Evolutionary conservation across 2,329 filamentous ascomycete genomes (phyloP), one percentile per base, ranked within the genome.

Genomic region (Ceratocystis papillata): DNA sequence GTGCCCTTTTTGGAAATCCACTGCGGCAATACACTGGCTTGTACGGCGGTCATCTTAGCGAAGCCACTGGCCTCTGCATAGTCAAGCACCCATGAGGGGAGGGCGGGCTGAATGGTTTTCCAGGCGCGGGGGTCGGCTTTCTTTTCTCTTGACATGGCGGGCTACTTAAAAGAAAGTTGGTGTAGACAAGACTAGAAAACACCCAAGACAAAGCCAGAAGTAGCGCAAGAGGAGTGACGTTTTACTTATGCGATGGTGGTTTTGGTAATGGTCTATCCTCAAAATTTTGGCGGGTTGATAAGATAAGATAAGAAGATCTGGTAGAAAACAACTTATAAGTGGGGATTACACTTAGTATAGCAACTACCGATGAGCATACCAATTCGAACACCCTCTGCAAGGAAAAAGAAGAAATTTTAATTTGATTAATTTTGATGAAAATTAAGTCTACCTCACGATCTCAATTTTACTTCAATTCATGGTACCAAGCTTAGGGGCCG

Each of bases 21-120:
- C 63, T 96, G 83, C 12, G 91, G 90, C 70, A 96, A 88, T 3
- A 90, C 88, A 67, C 90, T 93, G 57, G 92, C 90, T 77, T 97
- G 93, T n/a, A 96, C 92, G 0, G 93, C 93, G 2, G 92, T 96
- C 81, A 94, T 92, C 74, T 88, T 87, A 69, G 81, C 79, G 75
- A 96, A 96, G 68, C 90, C 90, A 87, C 94, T 93, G 69, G 86
- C 84, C 62, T 85, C 81, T 62, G 95, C 86, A 67, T 90, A 91
- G 70, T 95, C 89, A 65, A 94, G 79, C 66, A 94, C 85, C 90
- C 92, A 97, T 83, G 75, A 73, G 41, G 76, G 72, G n/a, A 79
- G 72, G 3, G 74, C 72, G 15, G 77, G 76, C 7, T 73, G 74
- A 33, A 79, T 73, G 5, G 72, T 70, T 64, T 73, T 73, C 77